Evolutionary conservation across 2,329 filamentous ascomycete species (phyloP), one percentile per base, ranked within the genome.

Genomic region (Dothistroma pini): DNA sequence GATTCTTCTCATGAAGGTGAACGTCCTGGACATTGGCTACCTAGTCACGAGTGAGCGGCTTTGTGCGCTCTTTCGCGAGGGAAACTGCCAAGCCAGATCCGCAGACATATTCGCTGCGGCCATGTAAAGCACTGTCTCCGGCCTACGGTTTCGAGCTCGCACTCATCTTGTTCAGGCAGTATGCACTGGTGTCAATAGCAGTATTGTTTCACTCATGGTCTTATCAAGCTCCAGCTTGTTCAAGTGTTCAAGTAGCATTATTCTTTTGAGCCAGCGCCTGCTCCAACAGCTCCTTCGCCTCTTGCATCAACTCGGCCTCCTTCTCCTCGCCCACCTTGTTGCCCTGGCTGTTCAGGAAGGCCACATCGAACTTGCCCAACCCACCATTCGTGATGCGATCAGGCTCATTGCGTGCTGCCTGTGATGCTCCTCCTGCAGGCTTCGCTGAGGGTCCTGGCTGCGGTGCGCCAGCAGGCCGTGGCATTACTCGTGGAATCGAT

Each of bases 321-420:
- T 93, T 95, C 65, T 91, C 89, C 69, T 87, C 85, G 59, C 90
- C 90, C 22, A 96, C 89, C 64, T 88, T 88, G 65, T 90, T 89
- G 63, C 90, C 91, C 60, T 91, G 84, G 70, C 90, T 93, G 73
- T 97, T 97, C 69, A 97, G 77, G 85, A 90, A 93, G 34, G 93
- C 93, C 14, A 96, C 88, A 72, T 97, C 93, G 57, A 97, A 80
- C 78, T 76, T 74, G 8, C 80, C 80, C 50, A 81, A 66, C 8
- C 80, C 80, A 12, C 77, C 78, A 66, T 81, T 81, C 56, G 72
- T 78, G 54, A 75, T 66, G 6, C 67, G 66, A 32, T 72, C 70
- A 14, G 63, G 63, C 47, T 68, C 66, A 62, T 59, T 61, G 56
- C 55, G 59, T 51, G 22, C 32, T 19, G 61, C 50, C 57, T 48